A percentile compares a stretch with the other conserved stretches of the same genome.
phyloP scores from a whole-genome alignment of 306 rosid species.

The Cyamopsis tetragonoloba region DNA sequence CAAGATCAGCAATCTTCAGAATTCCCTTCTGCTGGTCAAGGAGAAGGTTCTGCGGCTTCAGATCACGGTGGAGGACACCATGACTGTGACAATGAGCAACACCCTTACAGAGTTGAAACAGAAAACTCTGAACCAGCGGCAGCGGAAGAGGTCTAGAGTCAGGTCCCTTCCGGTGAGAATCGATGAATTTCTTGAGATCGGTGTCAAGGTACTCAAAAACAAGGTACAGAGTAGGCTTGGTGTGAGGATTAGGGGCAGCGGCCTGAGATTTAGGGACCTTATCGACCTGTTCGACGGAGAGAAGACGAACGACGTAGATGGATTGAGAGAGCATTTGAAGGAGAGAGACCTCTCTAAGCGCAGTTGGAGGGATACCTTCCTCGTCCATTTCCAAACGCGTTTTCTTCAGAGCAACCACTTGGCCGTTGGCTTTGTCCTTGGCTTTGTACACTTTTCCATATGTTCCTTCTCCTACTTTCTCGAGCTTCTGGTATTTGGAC shows the following conservation, averaged over 20 bases:
- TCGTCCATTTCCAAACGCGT: constrained; percentile 94
- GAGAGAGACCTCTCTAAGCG: constrained; percentile 87
- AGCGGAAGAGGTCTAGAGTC: constrained; percentile 51
- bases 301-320: constrained; percentile 79
- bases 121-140: constrained; percentile 61
- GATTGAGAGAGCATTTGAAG: constrained; percentile 93
- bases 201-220: constrained; percentile 92
- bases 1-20: constrained; percentile 87
- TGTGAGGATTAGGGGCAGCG: neutral
- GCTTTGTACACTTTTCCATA: constrained; percentile 98
- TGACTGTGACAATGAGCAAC: constrained; percentile 95
- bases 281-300: constrained; percentile 73
- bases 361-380: constrained; percentile 95
- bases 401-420: constrained; percentile 81
- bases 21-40: constrained; percentile 72
- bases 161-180: constrained; percentile 74
- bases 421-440: constrained; percentile 67
- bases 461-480: constrained; percentile 97
- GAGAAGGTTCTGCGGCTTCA: constrained; percentile 90
- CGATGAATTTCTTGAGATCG: constrained; percentile 88
- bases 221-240: constrained; percentile 76
- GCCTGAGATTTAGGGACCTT: constrained; percentile 31
- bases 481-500: constrained; percentile 88
- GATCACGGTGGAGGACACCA: constrained; percentile 88
- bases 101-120: constrained; percentile 89